Evolutionary conservation across 2,329 filamentous ascomycete genomes (phyloP).

Genomic region (Emmonsiellopsis sp.): DNA sequence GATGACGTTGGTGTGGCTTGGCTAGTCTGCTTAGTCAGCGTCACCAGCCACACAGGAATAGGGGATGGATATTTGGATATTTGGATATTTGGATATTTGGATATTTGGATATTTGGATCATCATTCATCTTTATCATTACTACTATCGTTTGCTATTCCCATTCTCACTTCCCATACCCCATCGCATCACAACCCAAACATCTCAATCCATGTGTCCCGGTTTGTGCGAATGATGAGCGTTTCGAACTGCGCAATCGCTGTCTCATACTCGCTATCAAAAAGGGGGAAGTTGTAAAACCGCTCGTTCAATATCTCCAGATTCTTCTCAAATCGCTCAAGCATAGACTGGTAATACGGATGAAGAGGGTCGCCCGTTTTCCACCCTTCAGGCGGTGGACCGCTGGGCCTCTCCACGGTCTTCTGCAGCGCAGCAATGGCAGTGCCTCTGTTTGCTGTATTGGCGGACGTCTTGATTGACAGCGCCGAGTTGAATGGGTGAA

Average conservation of each 20-base stretch:
- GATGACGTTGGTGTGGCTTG: too few species aligned
- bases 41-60: too few species aligned
- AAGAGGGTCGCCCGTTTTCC: conserved; percentile 7
- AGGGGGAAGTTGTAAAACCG: neutral
- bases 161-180: neutral
- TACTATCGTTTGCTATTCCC: too few species aligned
- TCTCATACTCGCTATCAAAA: neutral
- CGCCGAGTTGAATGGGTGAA: conserved; percentile 7
- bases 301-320: conserved; percentile 5
- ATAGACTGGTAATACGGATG: conserved; percentile 13
- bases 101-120: too few species aligned
- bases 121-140: too few species aligned
- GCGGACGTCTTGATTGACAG: conserved; percentile 8
- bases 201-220: conserved; percentile 11
- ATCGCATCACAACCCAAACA: conserved; percentile 6
- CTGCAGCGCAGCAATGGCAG: conserved; percentile 8
- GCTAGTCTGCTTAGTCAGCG: too few species aligned
- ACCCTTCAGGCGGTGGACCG: conserved; percentile 9
- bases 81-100: too few species aligned
- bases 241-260: conserved; percentile 3
- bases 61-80: too few species aligned
- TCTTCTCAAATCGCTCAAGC: conserved; percentile 9
- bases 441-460: conserved; percentile 5
- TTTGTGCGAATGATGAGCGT: conserved; percentile 11
- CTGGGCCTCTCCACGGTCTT: conserved; percentile 4